These are phyloP conservation scores for Debaryomycetaceae sp. DNA, from an alignment of 1,139 yeast species.

Conservation along the genomic window DNA sequence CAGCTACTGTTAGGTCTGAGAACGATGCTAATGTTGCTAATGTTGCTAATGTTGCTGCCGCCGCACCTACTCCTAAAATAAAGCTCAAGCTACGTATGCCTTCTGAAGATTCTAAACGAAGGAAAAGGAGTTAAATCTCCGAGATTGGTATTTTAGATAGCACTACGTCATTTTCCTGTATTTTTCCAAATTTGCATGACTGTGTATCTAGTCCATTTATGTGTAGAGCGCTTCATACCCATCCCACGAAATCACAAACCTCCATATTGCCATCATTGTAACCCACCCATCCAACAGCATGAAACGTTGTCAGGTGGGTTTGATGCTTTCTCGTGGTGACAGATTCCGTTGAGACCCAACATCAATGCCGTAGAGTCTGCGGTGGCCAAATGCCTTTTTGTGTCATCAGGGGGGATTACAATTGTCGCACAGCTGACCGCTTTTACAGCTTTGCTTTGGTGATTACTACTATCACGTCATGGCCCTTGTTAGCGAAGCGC, in stretches of 20 bases:
- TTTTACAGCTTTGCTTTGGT: too few relatives aligned
- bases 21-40: background rate
- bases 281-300: background rate
- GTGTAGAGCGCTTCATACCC: background rate
- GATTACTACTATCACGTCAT: background rate
- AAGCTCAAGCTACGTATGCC: constrained; percentile 14
- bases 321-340: too few relatives aligned
- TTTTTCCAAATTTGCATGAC: background rate
- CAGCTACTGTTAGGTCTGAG: too few relatives aligned
- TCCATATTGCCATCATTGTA: background rate
- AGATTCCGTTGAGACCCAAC: too few relatives aligned
- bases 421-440: too few relatives aligned
- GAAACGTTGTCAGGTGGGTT: background rate
- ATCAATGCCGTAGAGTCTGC: too few relatives aligned
- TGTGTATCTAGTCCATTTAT: background rate
- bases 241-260: background rate
- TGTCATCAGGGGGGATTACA: too few relatives aligned
- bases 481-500: background rate
- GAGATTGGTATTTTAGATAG: background rate
- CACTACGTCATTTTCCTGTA: background rate
- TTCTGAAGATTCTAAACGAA: constrained; percentile 9
- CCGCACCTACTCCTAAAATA: constrained; percentile 16
- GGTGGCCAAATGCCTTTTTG: too few relatives aligned
- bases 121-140: constrained; percentile 1
- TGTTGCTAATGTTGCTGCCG: background rate